Percentiles rank a stretch among this genome's conserved stretches.
These are phyloP conservation scores for Brassica hybrid DNA, from an alignment of 441 rosid genomes.

Conservation along the genomic window DNA sequence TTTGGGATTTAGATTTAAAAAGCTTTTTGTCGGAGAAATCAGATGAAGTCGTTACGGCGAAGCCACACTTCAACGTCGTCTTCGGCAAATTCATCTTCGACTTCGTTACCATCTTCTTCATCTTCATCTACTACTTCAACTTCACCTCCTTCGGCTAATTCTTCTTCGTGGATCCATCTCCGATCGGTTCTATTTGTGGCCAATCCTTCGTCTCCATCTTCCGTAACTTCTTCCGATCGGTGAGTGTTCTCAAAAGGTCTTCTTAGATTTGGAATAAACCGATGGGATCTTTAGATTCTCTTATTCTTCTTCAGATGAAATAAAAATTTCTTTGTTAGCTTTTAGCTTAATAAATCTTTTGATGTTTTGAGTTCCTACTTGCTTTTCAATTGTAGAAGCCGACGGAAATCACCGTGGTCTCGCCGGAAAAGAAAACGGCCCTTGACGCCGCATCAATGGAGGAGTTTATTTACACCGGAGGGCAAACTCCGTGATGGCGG, in stretches of 20 bases:
- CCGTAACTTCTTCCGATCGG: slow-evolving; percentile 84
- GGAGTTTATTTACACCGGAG: slow-evolving; percentile 68
- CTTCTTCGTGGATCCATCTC: slow-evolving; percentile 79
- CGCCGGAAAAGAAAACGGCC: slow-evolving; percentile 75
- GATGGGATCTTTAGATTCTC: slow-evolving; percentile 38
- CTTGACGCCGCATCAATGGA: slow-evolving; percentile 81
- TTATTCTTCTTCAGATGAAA: slow-evolving; percentile 16
- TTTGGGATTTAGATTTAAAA: neutral
- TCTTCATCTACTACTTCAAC: slow-evolving; percentile 44
- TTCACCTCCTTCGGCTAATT: slow-evolving; percentile 32
- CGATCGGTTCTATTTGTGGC: slow-evolving; percentile 89
- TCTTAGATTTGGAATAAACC: slow-evolving; percentile 25
- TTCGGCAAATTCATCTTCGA: slow-evolving; percentile 46
- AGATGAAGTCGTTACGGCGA: slow-evolving; percentile 92
- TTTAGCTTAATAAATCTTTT: slow-evolving; percentile 14
- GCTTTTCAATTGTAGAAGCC: slow-evolving; percentile 47
- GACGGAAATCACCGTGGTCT: slow-evolving; percentile 93
- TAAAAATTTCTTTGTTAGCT: slow-evolving; percentile 22
- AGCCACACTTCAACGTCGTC: slow-evolving; percentile 76
- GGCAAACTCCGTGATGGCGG: slow-evolving; percentile 89
- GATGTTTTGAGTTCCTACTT: neutral
- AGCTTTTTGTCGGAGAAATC: slow-evolving; percentile 29
- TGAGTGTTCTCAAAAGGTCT: slow-evolving; percentile 47
- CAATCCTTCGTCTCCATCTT: slow-evolving; percentile 87
- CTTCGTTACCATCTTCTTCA: slow-evolving; percentile 34